Evolutionary conservation across 495 filamentous ascomycete genomes (phyloP).

Genomic region (Neurospora sp.): DNA sequence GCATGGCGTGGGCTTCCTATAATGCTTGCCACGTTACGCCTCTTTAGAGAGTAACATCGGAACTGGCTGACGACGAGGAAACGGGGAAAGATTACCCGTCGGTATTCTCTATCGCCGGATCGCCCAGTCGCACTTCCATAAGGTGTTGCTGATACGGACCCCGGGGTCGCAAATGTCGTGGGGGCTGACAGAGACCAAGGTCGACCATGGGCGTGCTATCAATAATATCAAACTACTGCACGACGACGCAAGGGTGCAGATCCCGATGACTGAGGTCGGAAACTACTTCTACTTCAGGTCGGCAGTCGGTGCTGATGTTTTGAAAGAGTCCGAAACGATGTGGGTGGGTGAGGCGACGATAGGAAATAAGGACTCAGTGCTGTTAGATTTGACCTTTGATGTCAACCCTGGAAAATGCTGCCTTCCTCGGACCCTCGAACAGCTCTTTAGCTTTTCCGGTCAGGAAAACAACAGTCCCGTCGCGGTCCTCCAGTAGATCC

Average conservation of each 20-base stretch:
- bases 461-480: constrained; percentile 61
- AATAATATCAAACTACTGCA: neutral
- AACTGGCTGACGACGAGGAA: neutral
- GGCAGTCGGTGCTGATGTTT: neutral
- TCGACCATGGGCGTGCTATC: neutral
- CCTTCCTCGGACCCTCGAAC: constrained; percentile 62
- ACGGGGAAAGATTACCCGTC: neutral
- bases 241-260: neutral
- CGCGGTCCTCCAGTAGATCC: constrained; percentile 67
- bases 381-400: constrained; percentile 92
- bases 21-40: neutral
- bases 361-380: neutral
- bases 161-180: neutral
- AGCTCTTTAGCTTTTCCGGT: constrained; percentile 60
- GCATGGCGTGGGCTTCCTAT: neutral
- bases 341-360: neutral
- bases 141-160: neutral
- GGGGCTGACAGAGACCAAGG: neutral
- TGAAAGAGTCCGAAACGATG: neutral
- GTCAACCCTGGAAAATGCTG: constrained; percentile 77
- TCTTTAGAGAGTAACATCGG: neutral
- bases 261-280: neutral
- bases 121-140: neutral
- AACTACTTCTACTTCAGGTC: neutral
- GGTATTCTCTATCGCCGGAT: neutral